A percentile compares a stretch with the other conserved stretches of the same genome.
Evolutionary conservation across 768 basidiomycete genomes (phyloP).

Genomic region (Tulasnella sp.): DNA sequence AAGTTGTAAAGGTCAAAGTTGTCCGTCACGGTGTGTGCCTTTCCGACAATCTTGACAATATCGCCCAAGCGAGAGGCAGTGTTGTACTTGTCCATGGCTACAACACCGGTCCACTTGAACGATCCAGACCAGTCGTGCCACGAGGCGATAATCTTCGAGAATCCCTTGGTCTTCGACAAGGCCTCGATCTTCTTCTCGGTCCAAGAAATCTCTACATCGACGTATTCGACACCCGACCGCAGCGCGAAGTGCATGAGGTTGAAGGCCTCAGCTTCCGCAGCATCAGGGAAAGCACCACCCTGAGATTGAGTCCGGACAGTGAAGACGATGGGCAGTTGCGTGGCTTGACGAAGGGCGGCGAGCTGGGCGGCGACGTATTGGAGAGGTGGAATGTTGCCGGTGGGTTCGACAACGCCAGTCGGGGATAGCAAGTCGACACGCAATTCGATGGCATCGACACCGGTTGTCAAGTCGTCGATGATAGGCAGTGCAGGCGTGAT

Average conservation of each 20-base stretch:
- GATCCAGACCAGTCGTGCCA: constrained; percentile 91
- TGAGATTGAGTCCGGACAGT: constrained; percentile 81
- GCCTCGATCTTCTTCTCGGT: constrained; percentile 48
- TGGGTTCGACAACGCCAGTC: constrained; percentile 29
- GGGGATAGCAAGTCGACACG: constrained; percentile 77
- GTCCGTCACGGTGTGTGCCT: constrained; percentile 58
- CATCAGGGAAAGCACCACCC: constrained; percentile 84
- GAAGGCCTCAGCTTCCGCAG: constrained; percentile 54
- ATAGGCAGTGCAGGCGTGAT: constrained; percentile 51
- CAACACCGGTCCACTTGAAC: constrained; percentile 63
- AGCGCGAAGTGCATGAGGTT: constrained; percentile 67
- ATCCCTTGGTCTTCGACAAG: constrained; percentile 49
- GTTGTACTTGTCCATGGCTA: constrained; percentile 56
- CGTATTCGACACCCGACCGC: constrained; percentile 76
- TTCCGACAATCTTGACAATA: constrained; percentile 85
- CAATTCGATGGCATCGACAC: constrained; percentile 88
- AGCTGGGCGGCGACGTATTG: constrained; percentile 73
- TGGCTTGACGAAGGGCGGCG: constrained; percentile 58
- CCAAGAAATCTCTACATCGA: constrained; percentile 81
- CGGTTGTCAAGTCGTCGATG: constrained; percentile 62
- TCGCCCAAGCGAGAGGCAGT: constrained; percentile 61
- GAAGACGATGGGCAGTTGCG: constrained; percentile 78
- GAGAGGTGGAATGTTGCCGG: constrained; percentile 47
- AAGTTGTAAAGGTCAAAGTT: constrained; percentile 73
- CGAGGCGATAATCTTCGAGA: constrained; percentile 74